phyloP scores from a whole-genome alignment of 2,329 filamentous ascomycete genomes.

The Colletotrichum tabaci region DNA sequence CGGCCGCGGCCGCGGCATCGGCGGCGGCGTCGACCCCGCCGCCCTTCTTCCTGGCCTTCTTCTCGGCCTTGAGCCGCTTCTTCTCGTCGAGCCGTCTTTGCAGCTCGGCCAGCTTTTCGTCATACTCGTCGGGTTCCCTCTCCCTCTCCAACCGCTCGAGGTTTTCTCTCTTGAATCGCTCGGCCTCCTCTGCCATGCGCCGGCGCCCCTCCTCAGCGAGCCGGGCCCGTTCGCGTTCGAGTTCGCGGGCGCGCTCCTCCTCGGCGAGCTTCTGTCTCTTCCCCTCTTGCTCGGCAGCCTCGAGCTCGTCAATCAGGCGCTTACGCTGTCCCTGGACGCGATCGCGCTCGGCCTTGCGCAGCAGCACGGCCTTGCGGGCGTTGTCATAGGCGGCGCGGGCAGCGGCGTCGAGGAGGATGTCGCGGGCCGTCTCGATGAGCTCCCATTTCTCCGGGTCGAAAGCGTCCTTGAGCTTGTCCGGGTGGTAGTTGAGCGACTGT shows the following conservation, averaged over 20 bases:
- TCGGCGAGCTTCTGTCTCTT: conserved; percentile 70
- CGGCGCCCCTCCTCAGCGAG: conserved; percentile 53
- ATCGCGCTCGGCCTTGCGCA: conserved; percentile 79
- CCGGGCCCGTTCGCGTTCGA: conserved; percentile 56
- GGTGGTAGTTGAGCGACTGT: conserved; percentile 90
- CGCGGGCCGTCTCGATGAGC: conserved; percentile 86
- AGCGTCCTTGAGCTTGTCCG: conserved; percentile 85
- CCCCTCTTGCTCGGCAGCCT: conserved; percentile 79
- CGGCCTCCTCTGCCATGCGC: conserved; percentile 56
- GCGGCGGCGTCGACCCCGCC: background rate
- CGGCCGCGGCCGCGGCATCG: background rate
- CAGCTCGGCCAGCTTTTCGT: conserved; percentile 43
- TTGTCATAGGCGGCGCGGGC: conserved; percentile 85
- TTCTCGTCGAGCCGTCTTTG: conserved; percentile 53
- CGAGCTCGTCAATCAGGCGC: conserved; percentile 88
- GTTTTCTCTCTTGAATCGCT: conserved; percentile 57
- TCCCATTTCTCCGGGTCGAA: conserved; percentile 89
- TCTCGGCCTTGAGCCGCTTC: conserved; percentile 54
- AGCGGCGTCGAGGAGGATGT: conserved; percentile 80
- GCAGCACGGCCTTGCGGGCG: conserved; percentile 78
- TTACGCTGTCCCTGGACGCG: conserved; percentile 81
- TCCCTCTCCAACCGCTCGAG: conserved; percentile 46
- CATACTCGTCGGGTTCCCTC: conserved; percentile 51
- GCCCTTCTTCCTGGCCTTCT: conserved; percentile 51
- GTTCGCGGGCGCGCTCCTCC: conserved; percentile 53